Evolutionary conservation across 352 stramenopile genomes (phyloP).

Genomic region (Globisporangium paddicum): DNA sequence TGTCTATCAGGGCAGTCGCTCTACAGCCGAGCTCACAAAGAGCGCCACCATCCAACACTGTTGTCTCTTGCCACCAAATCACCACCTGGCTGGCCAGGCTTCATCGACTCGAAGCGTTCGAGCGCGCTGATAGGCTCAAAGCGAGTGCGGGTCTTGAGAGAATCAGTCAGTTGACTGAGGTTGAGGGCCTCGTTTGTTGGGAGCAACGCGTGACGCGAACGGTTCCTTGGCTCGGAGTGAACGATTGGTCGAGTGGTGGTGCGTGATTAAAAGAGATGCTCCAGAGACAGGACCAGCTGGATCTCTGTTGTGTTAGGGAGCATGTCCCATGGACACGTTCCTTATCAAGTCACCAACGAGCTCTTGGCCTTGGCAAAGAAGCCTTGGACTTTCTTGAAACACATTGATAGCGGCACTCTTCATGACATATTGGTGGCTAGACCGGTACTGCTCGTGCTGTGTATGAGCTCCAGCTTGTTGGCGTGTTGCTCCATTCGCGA

Average conservation of each 20-base stretch:
- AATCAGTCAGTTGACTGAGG: neutral
- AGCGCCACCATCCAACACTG: neutral
- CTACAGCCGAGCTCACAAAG: neutral
- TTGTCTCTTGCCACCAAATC: too few relatives aligned
- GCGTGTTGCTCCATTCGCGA: neutral
- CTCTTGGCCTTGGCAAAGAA: too few relatives aligned
- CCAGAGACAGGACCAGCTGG: slow-evolving; percentile 9
- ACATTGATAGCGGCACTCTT: neutral
- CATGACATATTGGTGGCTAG: neutral
- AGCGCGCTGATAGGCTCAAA: slow-evolving; percentile 1
- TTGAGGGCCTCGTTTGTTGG: too few relatives aligned
- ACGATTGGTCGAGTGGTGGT: neutral
- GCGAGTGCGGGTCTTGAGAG: neutral
- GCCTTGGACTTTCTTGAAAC: too few relatives aligned
- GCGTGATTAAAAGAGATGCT: slow-evolving; percentile 3
- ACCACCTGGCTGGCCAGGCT: neutral
- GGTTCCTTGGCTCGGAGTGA: neutral
- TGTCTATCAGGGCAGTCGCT: neutral
- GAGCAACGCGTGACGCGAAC: neutral
- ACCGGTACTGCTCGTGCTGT: too few relatives aligned
- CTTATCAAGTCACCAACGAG: neutral
- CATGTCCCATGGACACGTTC: slow-evolving; percentile 5
- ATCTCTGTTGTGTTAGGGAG: neutral
- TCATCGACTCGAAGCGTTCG: slow-evolving; percentile 1
- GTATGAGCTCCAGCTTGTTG: neutral